Conservation (phyloP, 2,329 filamentous ascomycete genomes). For the Apiospora arundinis region DNA sequence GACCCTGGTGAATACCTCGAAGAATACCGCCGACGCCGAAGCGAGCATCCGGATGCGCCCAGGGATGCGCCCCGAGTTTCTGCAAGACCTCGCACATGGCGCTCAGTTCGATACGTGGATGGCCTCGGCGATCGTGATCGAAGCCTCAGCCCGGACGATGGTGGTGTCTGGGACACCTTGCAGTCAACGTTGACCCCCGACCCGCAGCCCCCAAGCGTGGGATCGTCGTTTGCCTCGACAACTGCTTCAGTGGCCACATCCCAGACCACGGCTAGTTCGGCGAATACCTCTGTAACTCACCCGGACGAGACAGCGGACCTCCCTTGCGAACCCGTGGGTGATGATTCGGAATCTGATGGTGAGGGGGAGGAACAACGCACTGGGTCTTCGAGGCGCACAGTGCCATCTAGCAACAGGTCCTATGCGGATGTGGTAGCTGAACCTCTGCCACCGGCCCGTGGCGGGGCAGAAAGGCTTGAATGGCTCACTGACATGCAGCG, state of each 20-base stretch:
- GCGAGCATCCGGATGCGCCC: background rate
- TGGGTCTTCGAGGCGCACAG: conserved; percentile 25
- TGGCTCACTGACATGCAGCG: conserved; percentile 70
- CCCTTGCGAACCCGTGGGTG: conserved; percentile 59
- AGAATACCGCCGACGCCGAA: conserved; percentile 20
- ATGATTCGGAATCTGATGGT: conserved; percentile 61
- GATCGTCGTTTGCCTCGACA: conserved; percentile 81
- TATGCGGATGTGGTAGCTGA: conserved; percentile 56
- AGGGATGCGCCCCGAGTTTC: background rate
- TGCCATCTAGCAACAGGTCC: conserved; percentile 32
- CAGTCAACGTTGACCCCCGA: conserved; percentile 82
- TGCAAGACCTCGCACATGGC: conserved; percentile 23
- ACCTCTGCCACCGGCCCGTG: conserved; percentile 38
- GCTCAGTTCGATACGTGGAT: conserved; percentile 52
- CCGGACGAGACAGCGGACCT: conserved; percentile 50
- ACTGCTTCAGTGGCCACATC: conserved; percentile 54
- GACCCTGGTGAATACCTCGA: conserved; percentile 24
- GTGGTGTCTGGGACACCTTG: conserved; percentile 79
- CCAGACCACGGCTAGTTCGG: conserved; percentile 50
- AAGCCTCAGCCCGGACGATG: conserved; percentile 76
- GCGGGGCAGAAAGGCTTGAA: conserved; percentile 42
- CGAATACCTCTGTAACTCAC: conserved; percentile 52
- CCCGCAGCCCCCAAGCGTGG: conserved; percentile 77
- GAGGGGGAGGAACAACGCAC: conserved; percentile 41
- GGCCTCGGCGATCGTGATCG: conserved; percentile 85